phyloP scores from a whole-genome alignment of 306 rosid genomes.

The Quercus engelmannii region DNA sequence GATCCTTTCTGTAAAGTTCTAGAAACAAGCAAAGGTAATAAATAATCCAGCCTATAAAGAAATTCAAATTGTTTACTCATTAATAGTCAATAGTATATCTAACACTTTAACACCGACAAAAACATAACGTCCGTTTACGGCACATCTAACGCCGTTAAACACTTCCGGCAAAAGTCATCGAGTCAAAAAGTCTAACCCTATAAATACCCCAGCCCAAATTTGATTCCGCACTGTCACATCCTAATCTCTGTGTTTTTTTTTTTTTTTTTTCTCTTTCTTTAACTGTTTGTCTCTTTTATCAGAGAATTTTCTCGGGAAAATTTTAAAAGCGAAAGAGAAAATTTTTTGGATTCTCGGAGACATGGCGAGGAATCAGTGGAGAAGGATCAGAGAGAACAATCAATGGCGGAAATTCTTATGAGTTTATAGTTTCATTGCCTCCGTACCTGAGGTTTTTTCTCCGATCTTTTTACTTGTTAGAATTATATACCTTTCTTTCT shows the following conservation, averaged over 20 bases:
- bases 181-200: background rate
- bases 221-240: background rate
- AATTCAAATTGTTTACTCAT: too few relatives aligned
- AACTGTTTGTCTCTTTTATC: background rate
- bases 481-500: background rate
- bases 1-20: too few relatives aligned
- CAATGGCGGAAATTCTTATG: conserved; percentile 17
- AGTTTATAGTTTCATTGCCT: conserved; percentile 13
- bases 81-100: too few relatives aligned
- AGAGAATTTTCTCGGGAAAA: background rate
- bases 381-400: background rate
- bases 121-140: background rate
- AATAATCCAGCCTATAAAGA: too few relatives aligned
- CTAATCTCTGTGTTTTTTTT: background rate
- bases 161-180: background rate
- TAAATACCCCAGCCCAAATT: background rate
- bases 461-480: conserved; percentile 26
- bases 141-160: conserved; percentile 4
- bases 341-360: conserved; percentile 12
- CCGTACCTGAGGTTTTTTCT: conserved; percentile 29
- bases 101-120: too few relatives aligned
- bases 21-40: too few relatives aligned
- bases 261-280: background rate
- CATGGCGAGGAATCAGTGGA: background rate
- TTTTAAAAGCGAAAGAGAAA: background rate